Conservation (phyloP, 140 eudicot genomes). For the Senecio squalidus region DNA sequence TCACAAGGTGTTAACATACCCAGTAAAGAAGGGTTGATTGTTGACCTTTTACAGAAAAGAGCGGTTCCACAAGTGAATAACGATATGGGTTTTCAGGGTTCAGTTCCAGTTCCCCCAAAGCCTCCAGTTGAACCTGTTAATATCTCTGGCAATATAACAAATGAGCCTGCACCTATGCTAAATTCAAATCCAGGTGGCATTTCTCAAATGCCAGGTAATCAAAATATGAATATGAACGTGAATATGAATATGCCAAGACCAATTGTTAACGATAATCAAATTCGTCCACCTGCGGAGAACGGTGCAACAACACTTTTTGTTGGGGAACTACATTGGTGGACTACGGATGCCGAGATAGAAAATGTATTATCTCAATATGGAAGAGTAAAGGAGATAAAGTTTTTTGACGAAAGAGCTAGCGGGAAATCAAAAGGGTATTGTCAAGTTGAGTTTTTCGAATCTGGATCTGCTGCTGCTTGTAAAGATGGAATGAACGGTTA, state of each 20-base stretch:
- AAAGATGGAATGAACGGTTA: slow-evolving; percentile 93
- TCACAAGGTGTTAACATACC: slow-evolving; percentile 33
- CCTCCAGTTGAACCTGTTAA: slow-evolving; percentile 28
- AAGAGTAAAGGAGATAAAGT: slow-evolving; percentile 81
- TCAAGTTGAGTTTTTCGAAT: slow-evolving; percentile 83
- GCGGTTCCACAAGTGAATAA: slow-evolving; percentile 37
- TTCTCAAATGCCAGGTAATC: slow-evolving; percentile 43
- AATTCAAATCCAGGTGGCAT: slow-evolving; percentile 38
- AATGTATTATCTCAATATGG: slow-evolving; percentile 75
- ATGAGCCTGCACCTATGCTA: slow-evolving; percentile 36
- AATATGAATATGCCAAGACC: slow-evolving; percentile 35
- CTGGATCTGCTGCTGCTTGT: slow-evolving; percentile 70
- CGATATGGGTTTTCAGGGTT: slow-evolving; percentile 57
- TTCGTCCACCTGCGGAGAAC: slow-evolving; percentile 50
- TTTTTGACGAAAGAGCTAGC: slow-evolving; percentile 94
- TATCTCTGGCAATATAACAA: slow-evolving; percentile 24
- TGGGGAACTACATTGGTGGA: slow-evolving; percentile 98
- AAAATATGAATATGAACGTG: slow-evolving; percentile 26
- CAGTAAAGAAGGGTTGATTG: slow-evolving; percentile 38
- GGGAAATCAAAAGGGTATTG: slow-evolving; percentile 97
- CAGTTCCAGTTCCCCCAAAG: slow-evolving; percentile 35
- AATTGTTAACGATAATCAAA: slow-evolving; percentile 29
- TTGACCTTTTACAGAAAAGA: slow-evolving; percentile 43
- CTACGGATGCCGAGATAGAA: slow-evolving; percentile 94
- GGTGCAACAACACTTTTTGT: slow-evolving; percentile 84